Evolutionary conservation across 768 basidiomycete species (phyloP), one percentile per base, ranked within the genome.

Genomic region (Psilocybe cyanescens): DNA sequence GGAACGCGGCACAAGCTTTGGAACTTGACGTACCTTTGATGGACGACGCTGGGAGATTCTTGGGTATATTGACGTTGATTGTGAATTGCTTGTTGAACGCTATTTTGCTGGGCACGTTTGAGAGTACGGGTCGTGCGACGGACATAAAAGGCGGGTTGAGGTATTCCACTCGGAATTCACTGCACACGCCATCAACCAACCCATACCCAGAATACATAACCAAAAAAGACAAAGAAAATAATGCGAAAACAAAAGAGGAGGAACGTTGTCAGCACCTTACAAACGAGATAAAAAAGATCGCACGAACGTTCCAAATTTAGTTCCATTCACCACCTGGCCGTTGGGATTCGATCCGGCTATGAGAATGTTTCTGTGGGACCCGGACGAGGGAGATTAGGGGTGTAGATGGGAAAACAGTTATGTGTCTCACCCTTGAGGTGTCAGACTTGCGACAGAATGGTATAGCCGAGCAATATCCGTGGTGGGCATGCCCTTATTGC

Each of bases 371-470:
- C 72, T 72, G 35, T 9, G 19, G n/a, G 28, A 41, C 28, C 3
- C 28, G 33, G 8, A 29, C 1, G 55, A 52, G 19, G 37, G 46
- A 39, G 17, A 44, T 41, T 48, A 35, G 31, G 24, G 16, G 9
- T 46, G 33, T 79, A 59, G 48, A 50, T 47, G 17, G 48, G 8
- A 55, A 29, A 3, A 19, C 35, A 11, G 28, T 49, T 53, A 45
- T 33, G 8, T 35, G 24, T 72, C 57, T 37, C 45, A 81, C 65
- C 84, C 85, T 62, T 82, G 82, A 19, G 83, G 81, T 14, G 86
- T 81, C 64, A 88, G 75, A 37, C 82, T 84, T 11, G 81, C 84
- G 5, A 78, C 78, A 1, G 86, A 87, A 72, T 89, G 88, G 75
- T 89, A 89, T 73, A 89, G 53, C 12, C 87, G 75, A 53, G 85